Evolutionary conservation across 2,329 filamentous ascomycete genomes (phyloP), one percentile per base, ranked within the genome.

Genomic region (Fusarium sp.): DNA sequence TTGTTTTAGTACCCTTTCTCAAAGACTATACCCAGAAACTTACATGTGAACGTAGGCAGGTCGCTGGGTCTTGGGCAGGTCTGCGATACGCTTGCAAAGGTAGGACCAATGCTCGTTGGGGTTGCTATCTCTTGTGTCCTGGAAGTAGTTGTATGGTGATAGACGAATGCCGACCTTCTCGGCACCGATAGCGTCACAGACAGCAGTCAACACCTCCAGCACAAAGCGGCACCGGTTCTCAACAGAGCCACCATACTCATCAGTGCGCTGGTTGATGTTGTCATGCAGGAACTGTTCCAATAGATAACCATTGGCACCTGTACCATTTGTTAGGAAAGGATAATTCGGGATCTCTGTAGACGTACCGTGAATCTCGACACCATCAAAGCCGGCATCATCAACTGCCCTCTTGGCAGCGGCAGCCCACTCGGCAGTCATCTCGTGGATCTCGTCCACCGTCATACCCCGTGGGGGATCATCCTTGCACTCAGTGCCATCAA

Each of bases 371-470:
- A 87, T 80, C 75, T 95, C 93, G 62, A 95, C 89, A 6, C 89
- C 90, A 78, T 95, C 93, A 54, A 92, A 92, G 0, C 93, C 93
- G 3, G 89, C 90, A 1, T 64, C 70, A 1, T 87, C 85, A 2
- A 94, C 81, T 1, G 92, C 88, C n/a, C 89, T 83, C 76, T 87
- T 86, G 0, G 87, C 83, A 0, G 88, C 87, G 0, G 84, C 87
- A 2, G 86, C 88, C 83, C 88, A 94, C 2, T 89, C 89, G 2
- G 81, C 80, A 77, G 93, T 92, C 70, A 92, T 85, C 2, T 86
- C 82, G 64, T 90, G 85, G 67, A 95, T 95, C 43, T 94, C 92
- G 0, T 87, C 83, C 20, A 88, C 84, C 0, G 89, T 92, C 88
- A 95, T 88, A 11, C 87, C 90, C 63, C 88, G 89, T 3, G 92